Conservation (phyloP, 305 asterid genomes). For the Rubia tinctorum region DNA sequence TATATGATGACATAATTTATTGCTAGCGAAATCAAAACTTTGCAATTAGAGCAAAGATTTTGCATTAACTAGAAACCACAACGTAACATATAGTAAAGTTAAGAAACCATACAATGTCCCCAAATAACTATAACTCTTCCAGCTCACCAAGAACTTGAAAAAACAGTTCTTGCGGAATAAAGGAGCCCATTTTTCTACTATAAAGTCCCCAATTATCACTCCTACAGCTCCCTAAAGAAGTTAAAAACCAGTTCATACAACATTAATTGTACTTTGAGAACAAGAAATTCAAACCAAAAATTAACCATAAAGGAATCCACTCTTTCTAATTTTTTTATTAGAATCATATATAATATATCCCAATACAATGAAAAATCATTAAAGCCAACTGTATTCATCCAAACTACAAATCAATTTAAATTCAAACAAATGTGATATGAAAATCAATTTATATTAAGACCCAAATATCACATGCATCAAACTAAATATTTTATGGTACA, state of each 20-base stretch:
- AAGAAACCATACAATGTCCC: not conserved
- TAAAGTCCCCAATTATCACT: not conserved
- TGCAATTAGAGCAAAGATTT: not conserved
- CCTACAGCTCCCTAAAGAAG: not conserved
- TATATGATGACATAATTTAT: not conserved
- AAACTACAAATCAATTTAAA: not conserved
- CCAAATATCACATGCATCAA: too few species aligned
- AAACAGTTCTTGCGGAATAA: not conserved
- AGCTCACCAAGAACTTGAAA: not conserved
- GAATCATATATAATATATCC: not conserved
- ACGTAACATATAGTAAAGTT: not conserved
- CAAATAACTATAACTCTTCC: not conserved
- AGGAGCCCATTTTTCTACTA: not conserved
- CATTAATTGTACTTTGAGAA: not conserved
- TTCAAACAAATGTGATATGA: too few species aligned
- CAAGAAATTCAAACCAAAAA: not conserved
- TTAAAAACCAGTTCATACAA: too few species aligned
- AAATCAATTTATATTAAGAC: too few species aligned
- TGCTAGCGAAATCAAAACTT: not conserved
- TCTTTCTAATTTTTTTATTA: not conserved
- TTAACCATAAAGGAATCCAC: not conserved
- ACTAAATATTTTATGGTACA: too few species aligned
- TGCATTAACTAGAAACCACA: not conserved
- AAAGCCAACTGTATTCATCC: not conserved
- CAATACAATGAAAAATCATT: not conserved